These are phyloP conservation scores for Tricholomella constricta DNA, from an alignment of 768 basidiomycete species.

Conservation along the genomic window DNA sequence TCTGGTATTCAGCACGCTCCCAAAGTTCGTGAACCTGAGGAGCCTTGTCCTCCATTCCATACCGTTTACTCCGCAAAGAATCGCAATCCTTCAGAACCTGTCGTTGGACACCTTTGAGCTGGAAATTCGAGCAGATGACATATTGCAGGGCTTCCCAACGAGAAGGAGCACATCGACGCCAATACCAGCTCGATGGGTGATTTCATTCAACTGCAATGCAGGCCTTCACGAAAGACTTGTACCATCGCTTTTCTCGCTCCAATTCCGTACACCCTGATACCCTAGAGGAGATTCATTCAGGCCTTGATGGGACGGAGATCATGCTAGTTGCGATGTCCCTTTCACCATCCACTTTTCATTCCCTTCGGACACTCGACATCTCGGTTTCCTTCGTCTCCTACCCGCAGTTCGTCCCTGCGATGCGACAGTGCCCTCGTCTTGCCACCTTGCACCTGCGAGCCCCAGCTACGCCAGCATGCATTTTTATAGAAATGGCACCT, in stretches of 20 bases:
- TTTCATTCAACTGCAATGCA: conserved; percentile 17
- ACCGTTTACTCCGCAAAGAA: conserved; percentile 9
- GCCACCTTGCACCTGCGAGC: conserved; percentile 18
- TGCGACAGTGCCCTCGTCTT: conserved; percentile 17
- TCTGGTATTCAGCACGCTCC: conserved; percentile 9
- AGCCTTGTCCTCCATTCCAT: conserved; percentile 18
- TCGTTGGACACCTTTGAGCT: conserved; percentile 18
- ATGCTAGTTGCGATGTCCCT: conserved; percentile 11
- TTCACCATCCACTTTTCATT: conserved; percentile 5
- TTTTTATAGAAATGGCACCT: conserved; percentile 5
- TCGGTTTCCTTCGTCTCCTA: conserved; percentile 15
- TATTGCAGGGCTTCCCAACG: too few species aligned
- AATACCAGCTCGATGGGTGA: conserved; percentile 13
- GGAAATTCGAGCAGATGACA: conserved; percentile 16
- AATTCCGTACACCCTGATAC: conserved; percentile 13
- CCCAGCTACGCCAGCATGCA: conserved; percentile 4
- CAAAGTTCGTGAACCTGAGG: conserved; percentile 14
- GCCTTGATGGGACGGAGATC: conserved; percentile 19
- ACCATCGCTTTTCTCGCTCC: conserved; percentile 5
- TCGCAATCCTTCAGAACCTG: conserved; percentile 3
- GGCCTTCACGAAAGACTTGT: conserved; percentile 10
- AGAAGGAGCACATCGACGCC: conserved; percentile 14
- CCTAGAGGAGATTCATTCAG: conserved; percentile 16
- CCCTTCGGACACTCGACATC: conserved; percentile 18
- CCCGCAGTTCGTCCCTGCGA: conserved; percentile 16